phyloP scores from a whole-genome alignment of 2,329 filamentous ascomycete species.

The Truncatella angustata region DNA sequence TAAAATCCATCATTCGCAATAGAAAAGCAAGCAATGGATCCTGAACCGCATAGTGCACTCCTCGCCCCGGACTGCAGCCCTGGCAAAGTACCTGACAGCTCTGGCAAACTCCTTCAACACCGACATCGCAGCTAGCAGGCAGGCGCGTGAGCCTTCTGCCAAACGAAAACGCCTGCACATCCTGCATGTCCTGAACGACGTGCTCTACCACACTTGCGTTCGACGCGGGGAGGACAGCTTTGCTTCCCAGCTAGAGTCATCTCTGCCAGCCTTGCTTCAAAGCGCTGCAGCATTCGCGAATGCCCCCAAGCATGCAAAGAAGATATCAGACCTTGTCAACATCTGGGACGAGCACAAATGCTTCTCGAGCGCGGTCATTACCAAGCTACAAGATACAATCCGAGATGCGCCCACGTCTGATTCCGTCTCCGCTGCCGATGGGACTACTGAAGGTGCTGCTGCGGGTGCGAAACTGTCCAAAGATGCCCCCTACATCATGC shows the following conservation, averaged over 20 bases:
- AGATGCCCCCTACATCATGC: constrained; percentile 67
- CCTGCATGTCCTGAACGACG: constrained; percentile 76
- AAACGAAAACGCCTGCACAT: constrained; percentile 72
- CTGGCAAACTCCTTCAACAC: constrained; percentile 58
- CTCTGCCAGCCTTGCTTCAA: constrained; percentile 62
- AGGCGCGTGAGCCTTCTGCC: constrained; percentile 48
- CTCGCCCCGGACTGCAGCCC: constrained; percentile 58
- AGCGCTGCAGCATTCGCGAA: constrained; percentile 55
- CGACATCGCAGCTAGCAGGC: constrained; percentile 29
- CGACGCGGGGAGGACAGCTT: constrained; percentile 49
- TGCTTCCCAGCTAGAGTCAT: constrained; percentile 53
- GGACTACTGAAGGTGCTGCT: constrained; percentile 20
- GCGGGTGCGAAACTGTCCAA: constrained; percentile 41
- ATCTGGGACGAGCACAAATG: constrained; percentile 71
- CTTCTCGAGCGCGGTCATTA: constrained; percentile 52
- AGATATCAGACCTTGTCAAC: constrained; percentile 62
- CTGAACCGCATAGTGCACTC: constrained; percentile 70
- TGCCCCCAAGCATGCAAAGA: constrained; percentile 63
- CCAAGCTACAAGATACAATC: constrained; percentile 59
- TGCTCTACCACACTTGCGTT: constrained; percentile 67
- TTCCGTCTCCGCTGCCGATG: constrained; percentile 15
- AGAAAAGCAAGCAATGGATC: constrained; percentile 90
- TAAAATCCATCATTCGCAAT: constrained; percentile 36
- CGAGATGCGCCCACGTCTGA: constrained; percentile 34
- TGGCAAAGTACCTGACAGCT: constrained; percentile 74